phyloP scores from a whole-genome alignment of 768 basidiomycete species.

The Pleurotus giganteus region DNA sequence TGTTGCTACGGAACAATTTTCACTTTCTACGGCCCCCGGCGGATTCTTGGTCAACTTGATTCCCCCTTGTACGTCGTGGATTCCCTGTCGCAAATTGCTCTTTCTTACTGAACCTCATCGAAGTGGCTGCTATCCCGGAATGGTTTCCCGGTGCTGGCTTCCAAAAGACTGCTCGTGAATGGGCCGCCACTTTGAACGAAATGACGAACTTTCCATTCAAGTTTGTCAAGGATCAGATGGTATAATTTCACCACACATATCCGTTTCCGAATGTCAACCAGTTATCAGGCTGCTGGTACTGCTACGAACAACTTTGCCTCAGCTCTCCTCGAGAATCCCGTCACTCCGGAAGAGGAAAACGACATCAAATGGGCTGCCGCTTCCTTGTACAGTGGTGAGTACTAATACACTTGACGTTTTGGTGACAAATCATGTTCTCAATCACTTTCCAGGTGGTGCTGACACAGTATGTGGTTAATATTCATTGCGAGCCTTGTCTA shows the following conservation, averaged over 20 bases:
- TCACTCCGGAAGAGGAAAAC: slow-evolving; percentile 29
- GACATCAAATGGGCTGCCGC: slow-evolving; percentile 44
- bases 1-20: slow-evolving; percentile 35
- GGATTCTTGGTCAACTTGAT: slow-evolving; percentile 49
- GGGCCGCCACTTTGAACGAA: slow-evolving; percentile 37
- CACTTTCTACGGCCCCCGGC: slow-evolving; percentile 38
- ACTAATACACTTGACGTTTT: not conserved
- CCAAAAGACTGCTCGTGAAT: slow-evolving; percentile 43
- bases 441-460: slow-evolving; percentile 29
- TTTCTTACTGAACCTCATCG: not conserved
- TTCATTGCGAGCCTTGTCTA: not conserved
- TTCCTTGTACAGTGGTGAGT: slow-evolving; percentile 35
- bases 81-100: not conserved
- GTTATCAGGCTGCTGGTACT: slow-evolving; percentile 19
- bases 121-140: slow-evolving; percentile 46
- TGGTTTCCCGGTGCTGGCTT: slow-evolving; percentile 62
- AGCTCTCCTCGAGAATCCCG: slow-evolving; percentile 27
- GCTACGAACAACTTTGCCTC: slow-evolving; percentile 35
- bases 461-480: slow-evolving; percentile 26
- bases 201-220: slow-evolving; percentile 47
- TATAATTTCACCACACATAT: slow-evolving; percentile 19
- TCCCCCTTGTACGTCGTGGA: slow-evolving; percentile 34
- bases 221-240: slow-evolving; percentile 45
- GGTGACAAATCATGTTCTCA: not conserved
- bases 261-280: not conserved